These are phyloP conservation scores for Plasmodium falciparum DNA, from an alignment of 169 alveolate genomes.

Conservation along the genomic window DNA sequence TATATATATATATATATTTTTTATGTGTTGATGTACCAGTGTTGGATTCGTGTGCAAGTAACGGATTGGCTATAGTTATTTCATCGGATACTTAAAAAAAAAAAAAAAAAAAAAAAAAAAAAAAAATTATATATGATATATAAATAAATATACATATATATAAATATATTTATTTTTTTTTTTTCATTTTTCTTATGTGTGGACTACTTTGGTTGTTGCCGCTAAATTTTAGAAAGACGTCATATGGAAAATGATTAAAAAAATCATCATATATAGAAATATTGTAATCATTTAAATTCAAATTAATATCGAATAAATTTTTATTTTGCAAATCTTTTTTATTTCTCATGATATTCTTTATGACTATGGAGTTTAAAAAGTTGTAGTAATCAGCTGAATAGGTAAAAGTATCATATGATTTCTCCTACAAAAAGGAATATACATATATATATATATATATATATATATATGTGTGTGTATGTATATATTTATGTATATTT, in stretches of 20 bases:
- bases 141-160: neutral
- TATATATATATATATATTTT: neutral
- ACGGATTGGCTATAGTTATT: slow-evolving; percentile 36
- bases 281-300: slow-evolving; percentile 17
- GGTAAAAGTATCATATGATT: slow-evolving; percentile 37
- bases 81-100: slow-evolving; percentile 19
- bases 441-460: slow-evolving; percentile 6
- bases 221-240: slow-evolving; percentile 17
- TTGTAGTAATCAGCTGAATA: slow-evolving; percentile 21
- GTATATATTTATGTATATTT: neutral
- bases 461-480: neutral
- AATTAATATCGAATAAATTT: slow-evolving; percentile 26
- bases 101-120: neutral
- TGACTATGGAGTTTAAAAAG: slow-evolving; percentile 28
- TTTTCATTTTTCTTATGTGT: neutral
- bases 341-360: slow-evolving; percentile 70
- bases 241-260: slow-evolving; percentile 58
- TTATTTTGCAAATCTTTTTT: slow-evolving; percentile 39
- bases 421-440: slow-evolving; percentile 21
- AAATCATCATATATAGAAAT: slow-evolving; percentile 41
- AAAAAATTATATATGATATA: neutral
- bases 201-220: slow-evolving; percentile 24
- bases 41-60: slow-evolving; percentile 18
- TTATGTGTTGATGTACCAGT: neutral
- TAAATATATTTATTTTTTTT: no score